Percentiles rank a stretch among this genome's conserved stretches.
Conservation (phyloP, 805 yeast genomes). For the Wickerhamomyces chaumierensis region DNA sequence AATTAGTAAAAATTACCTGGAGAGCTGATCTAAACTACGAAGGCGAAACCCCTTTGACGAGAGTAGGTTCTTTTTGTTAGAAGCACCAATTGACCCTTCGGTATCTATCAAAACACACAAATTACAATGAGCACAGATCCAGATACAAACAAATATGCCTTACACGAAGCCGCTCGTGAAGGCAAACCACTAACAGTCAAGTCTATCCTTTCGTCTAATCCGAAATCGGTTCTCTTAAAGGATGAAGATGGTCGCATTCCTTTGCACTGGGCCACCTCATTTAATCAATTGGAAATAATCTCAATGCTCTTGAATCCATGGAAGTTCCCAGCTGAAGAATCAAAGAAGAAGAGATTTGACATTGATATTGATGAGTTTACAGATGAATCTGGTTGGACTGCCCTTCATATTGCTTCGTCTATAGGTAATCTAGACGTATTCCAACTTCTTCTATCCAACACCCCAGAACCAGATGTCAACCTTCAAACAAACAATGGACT, state of each 20-base stretch:
- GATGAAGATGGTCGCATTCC: constrained; percentile 77
- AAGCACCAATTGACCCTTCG: not conserved
- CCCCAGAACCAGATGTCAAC: constrained; percentile 50
- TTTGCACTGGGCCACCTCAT: constrained; percentile 81
- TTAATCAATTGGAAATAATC: constrained; percentile 41
- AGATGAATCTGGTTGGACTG: constrained; percentile 84
- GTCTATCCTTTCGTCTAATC: constrained; percentile 32
- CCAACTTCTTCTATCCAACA: constrained; percentile 34
- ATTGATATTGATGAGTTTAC: constrained; percentile 55
- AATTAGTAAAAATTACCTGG: too few species aligned
- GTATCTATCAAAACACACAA: not conserved
- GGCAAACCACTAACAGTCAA: constrained; percentile 42
- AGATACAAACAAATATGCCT: constrained; percentile 2
- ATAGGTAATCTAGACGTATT: constrained; percentile 52
- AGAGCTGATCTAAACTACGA: too few species aligned
- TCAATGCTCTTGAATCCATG: constrained; percentile 29
- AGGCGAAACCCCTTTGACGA: too few species aligned
- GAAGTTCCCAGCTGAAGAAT: constrained; percentile 10
- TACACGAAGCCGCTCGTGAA: constrained; percentile 61
- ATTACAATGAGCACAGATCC: not conserved
- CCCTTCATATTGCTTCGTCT: constrained; percentile 73
- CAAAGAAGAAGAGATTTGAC: constrained; percentile 14
- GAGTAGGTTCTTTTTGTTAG: too few species aligned
- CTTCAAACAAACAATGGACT: constrained; percentile 55
- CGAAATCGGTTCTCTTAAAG: constrained; percentile 31